A percentile compares a stretch with the other conserved stretches of the same genome.
phyloP scores from a whole-genome alignment of 2,329 filamentous ascomycete genomes.

The Xylariales sp. region DNA sequence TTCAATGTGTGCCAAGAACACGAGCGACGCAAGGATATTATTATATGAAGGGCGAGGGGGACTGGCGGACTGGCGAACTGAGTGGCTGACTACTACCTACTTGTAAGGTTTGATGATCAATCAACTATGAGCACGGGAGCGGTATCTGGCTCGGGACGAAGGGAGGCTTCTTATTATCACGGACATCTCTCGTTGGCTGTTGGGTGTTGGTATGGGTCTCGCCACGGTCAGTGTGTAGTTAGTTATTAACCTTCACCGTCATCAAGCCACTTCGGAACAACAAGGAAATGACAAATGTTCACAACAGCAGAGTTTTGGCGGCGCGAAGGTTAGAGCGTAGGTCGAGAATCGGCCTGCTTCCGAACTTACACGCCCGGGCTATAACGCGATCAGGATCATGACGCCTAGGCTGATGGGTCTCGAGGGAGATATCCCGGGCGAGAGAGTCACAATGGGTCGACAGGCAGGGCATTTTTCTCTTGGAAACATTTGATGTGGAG shows the following conservation, averaged over 20 bases:
- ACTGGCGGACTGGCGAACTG: too few relatives aligned
- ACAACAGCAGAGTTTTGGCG: neutral
- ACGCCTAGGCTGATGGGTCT: constrained; percentile 16
- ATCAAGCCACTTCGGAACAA: constrained; percentile 22
- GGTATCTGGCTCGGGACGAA: constrained; percentile 27
- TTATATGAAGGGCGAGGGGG: constrained; percentile 10
- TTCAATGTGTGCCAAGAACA: constrained; percentile 30
- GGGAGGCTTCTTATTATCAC: constrained; percentile 31
- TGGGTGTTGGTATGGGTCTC: constrained; percentile 1
- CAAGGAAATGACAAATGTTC: constrained; percentile 22
- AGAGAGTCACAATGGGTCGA: constrained; percentile 8
- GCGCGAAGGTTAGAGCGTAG: constrained; percentile 9
- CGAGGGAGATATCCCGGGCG: neutral
- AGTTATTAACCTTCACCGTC: constrained; percentile 14
- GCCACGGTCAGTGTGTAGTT: constrained; percentile 13
- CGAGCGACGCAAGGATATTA: constrained; percentile 27
- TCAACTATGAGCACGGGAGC: constrained; percentile 26
- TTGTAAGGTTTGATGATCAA: constrained; percentile 21
- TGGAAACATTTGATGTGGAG: constrained; percentile 10
- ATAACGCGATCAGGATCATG: constrained; percentile 8
- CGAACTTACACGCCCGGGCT: constrained; percentile 10
- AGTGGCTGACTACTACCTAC: neutral
- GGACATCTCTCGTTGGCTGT: constrained; percentile 9
- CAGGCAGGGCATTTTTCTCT: constrained; percentile 13
- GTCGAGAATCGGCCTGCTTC: constrained; percentile 8